These are phyloP conservation scores for Apiospora aurea DNA, from an alignment of 2,329 filamentous ascomycete species.

Conservation along the genomic window DNA sequence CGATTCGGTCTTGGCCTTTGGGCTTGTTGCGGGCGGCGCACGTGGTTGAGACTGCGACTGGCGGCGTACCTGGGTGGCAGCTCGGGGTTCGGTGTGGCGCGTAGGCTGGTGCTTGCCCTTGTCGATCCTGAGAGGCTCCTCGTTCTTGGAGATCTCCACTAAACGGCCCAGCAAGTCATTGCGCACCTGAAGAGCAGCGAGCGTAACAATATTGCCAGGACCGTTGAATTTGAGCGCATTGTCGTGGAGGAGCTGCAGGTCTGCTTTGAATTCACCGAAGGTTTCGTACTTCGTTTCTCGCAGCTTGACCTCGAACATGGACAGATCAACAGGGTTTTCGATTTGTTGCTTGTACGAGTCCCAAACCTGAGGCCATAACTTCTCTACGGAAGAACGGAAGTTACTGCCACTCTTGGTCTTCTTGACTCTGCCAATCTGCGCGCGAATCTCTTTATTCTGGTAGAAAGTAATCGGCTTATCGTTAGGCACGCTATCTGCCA, in stretches of 20 bases:
- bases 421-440: conserved; percentile 77
- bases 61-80: conserved; percentile 44
- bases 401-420: conserved; percentile 82
- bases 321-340: conserved; percentile 82
- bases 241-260: conserved; percentile 78
- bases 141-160: conserved; percentile 48
- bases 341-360: conserved; percentile 74
- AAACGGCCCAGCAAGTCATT: conserved; percentile 59
- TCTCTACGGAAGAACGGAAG: conserved; percentile 81
- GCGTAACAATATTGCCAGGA: conserved; percentile 73
- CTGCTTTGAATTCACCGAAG: conserved; percentile 75
- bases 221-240: conserved; percentile 90
- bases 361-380: conserved; percentile 77
- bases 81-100: conserved; percentile 54
- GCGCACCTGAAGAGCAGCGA: conserved; percentile 61
- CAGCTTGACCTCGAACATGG: conserved; percentile 81
- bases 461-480: conserved; percentile 53
- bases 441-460: conserved; percentile 50
- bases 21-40: conserved; percentile 36
- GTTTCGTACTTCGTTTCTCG: conserved; percentile 73
- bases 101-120: conserved; percentile 60
- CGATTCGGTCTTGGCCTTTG: conserved; percentile 45
- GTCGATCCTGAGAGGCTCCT: conserved; percentile 67
- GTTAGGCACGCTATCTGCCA: conserved; percentile 46
- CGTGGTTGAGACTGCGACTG: conserved; percentile 27